phyloP scores from a whole-genome alignment of 148 eudicot species.

The Silene latifolia region DNA sequence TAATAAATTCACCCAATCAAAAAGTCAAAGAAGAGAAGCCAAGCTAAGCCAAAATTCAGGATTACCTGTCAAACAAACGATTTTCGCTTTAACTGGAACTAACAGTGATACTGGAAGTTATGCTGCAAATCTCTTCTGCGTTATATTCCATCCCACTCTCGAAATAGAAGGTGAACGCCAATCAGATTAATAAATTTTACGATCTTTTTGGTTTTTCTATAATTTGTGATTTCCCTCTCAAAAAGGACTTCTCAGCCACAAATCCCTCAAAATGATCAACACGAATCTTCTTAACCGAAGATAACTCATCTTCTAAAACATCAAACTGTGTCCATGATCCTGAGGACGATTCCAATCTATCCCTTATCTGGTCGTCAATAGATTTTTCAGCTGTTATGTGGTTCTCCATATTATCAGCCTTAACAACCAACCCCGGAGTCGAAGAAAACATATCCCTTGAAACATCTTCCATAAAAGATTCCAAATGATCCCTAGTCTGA shows the following conservation, averaged over 20 bases:
- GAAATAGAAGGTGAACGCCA: too few relatives aligned
- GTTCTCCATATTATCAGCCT: constrained; percentile 26
- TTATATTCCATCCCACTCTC: neutral
- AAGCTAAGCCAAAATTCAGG: neutral
- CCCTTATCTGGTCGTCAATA: constrained; percentile 31
- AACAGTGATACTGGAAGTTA: neutral
- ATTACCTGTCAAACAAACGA: neutral
- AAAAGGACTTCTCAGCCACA: neutral
- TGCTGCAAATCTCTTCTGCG: neutral
- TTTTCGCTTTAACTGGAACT: neutral
- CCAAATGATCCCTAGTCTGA: constrained; percentile 27
- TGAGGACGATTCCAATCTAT: constrained; percentile 39
- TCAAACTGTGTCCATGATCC: constrained; percentile 47
- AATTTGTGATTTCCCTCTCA: neutral
- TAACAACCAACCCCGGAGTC: constrained; percentile 4
- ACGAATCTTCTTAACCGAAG: constrained; percentile 16
- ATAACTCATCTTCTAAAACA: constrained; percentile 16
- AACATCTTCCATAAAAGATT: constrained; percentile 32
- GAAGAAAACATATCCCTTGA: constrained; percentile 7
- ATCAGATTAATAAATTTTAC: neutral
- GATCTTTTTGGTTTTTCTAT: neutral
- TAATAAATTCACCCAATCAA: too few relatives aligned
- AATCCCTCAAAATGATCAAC: constrained; percentile 28
- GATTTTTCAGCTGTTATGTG: constrained; percentile 40
- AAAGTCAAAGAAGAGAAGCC: constrained; percentile 5